Evolutionary conservation across 2,329 filamentous ascomycete genomes (phyloP).

Genomic region (Herpotrichia juniperi): DNA sequence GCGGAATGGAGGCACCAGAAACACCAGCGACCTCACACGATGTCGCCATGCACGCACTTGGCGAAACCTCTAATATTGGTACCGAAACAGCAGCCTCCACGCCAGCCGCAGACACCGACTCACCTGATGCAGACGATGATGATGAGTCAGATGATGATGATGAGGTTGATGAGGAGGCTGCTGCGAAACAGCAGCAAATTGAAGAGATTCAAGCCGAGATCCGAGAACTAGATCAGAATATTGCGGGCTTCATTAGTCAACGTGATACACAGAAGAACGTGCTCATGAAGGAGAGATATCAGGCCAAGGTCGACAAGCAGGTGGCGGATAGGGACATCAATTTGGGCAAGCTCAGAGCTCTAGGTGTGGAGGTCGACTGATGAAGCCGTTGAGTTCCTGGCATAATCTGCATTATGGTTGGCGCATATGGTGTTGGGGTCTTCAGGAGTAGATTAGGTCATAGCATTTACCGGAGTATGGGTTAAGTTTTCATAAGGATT

Average conservation of each 20-base stretch:
- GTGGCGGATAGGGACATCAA: slow-evolving; percentile 57
- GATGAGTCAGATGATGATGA: slow-evolving; percentile 37
- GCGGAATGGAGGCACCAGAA: slow-evolving; percentile 35
- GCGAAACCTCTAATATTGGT: slow-evolving; percentile 30
- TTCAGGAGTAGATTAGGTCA: too few species aligned
- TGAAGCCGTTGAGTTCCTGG: neutral
- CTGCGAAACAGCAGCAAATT: slow-evolving; percentile 54
- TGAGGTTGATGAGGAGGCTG: slow-evolving; percentile 58
- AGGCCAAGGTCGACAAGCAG: slow-evolving; percentile 56
- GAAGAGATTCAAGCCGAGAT: slow-evolving; percentile 60
- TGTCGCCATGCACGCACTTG: slow-evolving; percentile 46
- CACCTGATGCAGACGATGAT: slow-evolving; percentile 50
- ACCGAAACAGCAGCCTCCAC: slow-evolving; percentile 39
- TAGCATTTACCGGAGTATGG: neutral
- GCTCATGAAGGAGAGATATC: slow-evolving; percentile 57
- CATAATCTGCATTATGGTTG: neutral
- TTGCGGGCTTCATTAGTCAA: slow-evolving; percentile 51
- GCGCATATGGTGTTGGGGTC: neutral
- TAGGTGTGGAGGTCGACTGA: slow-evolving; percentile 32
- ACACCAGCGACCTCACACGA: slow-evolving; percentile 44
- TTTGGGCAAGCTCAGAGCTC: slow-evolving; percentile 53
- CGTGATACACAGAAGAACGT: slow-evolving; percentile 53
- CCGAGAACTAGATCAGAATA: slow-evolving; percentile 59
- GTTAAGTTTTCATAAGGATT: neutral
- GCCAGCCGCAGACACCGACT: slow-evolving; percentile 35